These are phyloP conservation scores for Diaporthe citriasiana DNA, from an alignment of 2,329 filamentous ascomycete species.

Conservation along the genomic window DNA sequence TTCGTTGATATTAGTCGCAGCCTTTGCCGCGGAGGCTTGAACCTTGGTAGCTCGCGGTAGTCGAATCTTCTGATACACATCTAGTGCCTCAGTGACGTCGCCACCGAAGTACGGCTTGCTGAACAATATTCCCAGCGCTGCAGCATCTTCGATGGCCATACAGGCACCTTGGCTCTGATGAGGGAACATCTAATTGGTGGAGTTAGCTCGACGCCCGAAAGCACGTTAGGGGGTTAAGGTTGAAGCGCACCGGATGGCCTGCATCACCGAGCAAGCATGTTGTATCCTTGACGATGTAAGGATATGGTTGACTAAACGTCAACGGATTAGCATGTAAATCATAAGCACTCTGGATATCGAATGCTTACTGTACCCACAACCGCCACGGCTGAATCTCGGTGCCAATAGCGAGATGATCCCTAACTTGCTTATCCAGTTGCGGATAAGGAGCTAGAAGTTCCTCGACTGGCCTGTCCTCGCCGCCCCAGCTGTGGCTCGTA, in stretches of 20 bases:
- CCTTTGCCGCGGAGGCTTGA: slow-evolving; percentile 69
- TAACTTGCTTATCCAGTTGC: slow-evolving; percentile 70
- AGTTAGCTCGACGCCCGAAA: slow-evolving; percentile 20
- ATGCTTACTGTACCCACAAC: slow-evolving; percentile 69
- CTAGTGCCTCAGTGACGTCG: slow-evolving; percentile 62
- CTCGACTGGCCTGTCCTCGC: slow-evolving; percentile 65
- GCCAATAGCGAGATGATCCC: slow-evolving; percentile 70
- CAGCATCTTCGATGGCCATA: slow-evolving; percentile 78
- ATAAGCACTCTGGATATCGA: neutral
- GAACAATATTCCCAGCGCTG: slow-evolving; percentile 74
- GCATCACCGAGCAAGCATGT: slow-evolving; percentile 76
- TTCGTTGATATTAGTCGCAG: slow-evolving; percentile 73
- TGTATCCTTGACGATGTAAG: slow-evolving; percentile 64
- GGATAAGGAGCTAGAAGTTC: slow-evolving; percentile 74
- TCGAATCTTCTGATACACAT: slow-evolving; percentile 66
- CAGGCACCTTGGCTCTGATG: slow-evolving; percentile 79
- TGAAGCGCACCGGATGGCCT: slow-evolving; percentile 68
- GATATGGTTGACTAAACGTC: slow-evolving; percentile 64
- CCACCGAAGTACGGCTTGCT: slow-evolving; percentile 61
- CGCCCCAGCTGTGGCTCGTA: slow-evolving; percentile 71
- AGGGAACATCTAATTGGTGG: slow-evolving; percentile 70
- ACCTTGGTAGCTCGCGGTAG: slow-evolving; percentile 69
- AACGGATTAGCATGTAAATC: neutral
- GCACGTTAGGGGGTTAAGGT: no score
- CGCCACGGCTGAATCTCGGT: slow-evolving; percentile 76